Conservation (phyloP, 441 rosid species). For the Breynia disticha region DNA sequence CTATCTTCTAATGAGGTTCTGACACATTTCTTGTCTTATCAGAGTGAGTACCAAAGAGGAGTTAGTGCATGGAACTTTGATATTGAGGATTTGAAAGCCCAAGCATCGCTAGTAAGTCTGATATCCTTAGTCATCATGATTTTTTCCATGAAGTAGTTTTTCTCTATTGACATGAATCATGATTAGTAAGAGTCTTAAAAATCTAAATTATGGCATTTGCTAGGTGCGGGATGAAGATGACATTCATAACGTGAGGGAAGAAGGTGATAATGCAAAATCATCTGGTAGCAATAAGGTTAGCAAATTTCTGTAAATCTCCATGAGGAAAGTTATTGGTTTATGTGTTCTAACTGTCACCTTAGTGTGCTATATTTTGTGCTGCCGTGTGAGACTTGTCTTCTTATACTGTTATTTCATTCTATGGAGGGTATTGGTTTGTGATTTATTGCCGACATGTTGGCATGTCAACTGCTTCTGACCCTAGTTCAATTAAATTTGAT, state of each 20-base stretch:
- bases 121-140: slow-evolving; percentile 6
- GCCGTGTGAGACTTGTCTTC: not conserved
- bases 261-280: slow-evolving; percentile 37
- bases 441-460: slow-evolving; percentile 14
- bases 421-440: slow-evolving; percentile 3
- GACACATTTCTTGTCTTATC: slow-evolving; percentile 19
- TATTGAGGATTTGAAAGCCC: slow-evolving; percentile 83
- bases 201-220: slow-evolving; percentile 9
- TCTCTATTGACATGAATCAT: slow-evolving; percentile 11
- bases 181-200: too few relatives aligned
- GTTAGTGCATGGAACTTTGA: slow-evolving; percentile 99
- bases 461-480: slow-evolving; percentile 21
- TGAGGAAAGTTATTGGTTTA: not conserved
- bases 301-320: slow-evolving; percentile 3
- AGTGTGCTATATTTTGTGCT: not conserved
- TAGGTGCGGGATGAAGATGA: slow-evolving; percentile 79
- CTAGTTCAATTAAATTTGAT: slow-evolving; percentile 26
- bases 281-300: slow-evolving; percentile 39
- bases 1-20: too few relatives aligned
- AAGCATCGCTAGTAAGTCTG: slow-evolving; percentile 74
- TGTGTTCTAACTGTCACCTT: not conserved
- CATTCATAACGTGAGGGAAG: slow-evolving; percentile 46
- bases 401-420: not conserved
- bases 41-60: slow-evolving; percentile 97
- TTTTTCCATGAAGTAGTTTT: slow-evolving; percentile 4